A percentile compares a stretch with the other conserved stretches of the same genome.
phyloP scores from a whole-genome alignment of 768 basidiomycete species.

The Guyanaporus albipodus region DNA sequence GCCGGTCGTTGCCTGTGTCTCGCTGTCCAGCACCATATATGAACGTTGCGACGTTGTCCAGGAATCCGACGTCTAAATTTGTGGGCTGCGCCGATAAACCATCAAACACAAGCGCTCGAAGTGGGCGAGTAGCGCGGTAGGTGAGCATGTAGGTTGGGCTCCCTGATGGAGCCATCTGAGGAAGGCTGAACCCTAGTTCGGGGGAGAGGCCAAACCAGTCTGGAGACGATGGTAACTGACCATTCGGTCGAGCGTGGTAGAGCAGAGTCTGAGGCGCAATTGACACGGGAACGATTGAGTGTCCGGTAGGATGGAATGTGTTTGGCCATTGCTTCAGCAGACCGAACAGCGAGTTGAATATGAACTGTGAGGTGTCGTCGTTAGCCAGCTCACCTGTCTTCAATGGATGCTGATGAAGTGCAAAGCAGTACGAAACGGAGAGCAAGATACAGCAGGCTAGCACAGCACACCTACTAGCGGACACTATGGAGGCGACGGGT shows the following conservation, averaged over 20 bases:
- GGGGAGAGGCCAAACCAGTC: conserved; percentile 6
- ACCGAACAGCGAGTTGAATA: conserved; percentile 6
- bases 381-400: background rate
- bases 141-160: background rate
- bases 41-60: conserved; percentile 3
- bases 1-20: conserved; percentile 1
- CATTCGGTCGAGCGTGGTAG: background rate
- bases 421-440: background rate
- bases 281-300: conserved; percentile 2
- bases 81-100: conserved; percentile 4
- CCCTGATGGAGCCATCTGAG: conserved; percentile 2
- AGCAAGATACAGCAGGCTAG: background rate
- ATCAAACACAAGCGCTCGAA: conserved; percentile 1
- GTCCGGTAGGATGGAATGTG: conserved; percentile 1
- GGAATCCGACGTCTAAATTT: conserved; percentile 1
- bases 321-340: conserved; percentile 9
- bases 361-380: background rate
- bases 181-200: conserved; percentile 4
- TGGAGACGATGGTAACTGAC: background rate
- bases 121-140: conserved; percentile 2
- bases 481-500: too few species aligned
- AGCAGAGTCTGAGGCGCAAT: conserved; percentile 3
- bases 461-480: too few species aligned
- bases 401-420: background rate
- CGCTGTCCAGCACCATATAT: conserved; percentile 1